Percentiles rank a stretch among this genome's conserved stretches.
Conservation (phyloP, 208 protist genomes). For the Acanthamoeba castellanii region DNA sequence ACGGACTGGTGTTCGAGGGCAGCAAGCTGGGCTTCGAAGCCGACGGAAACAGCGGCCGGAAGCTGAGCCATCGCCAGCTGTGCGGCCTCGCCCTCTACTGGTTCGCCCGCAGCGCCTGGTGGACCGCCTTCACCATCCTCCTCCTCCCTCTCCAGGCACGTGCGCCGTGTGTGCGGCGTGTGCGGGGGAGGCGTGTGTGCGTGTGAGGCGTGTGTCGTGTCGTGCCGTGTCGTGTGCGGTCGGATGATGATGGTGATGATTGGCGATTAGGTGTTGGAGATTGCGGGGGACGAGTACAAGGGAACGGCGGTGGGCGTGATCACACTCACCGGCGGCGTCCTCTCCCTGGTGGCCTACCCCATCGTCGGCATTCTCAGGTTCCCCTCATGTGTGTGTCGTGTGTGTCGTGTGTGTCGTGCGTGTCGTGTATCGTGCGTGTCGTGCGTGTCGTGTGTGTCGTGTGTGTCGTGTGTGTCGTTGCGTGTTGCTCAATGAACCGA, state of each 20-base stretch:
- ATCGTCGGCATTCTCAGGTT: conserved; percentile 54
- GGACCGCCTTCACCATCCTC: conserved; percentile 10
- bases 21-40: neutral
- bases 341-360: conserved; percentile 1
- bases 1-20: neutral
- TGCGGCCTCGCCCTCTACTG: conserved; percentile 10
- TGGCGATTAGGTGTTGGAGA: neutral
- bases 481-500: too few species aligned
- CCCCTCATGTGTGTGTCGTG: too few species aligned
- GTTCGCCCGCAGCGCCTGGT: conserved; percentile 30
- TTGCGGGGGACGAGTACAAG: conserved; percentile 17
- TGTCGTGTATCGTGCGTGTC: too few species aligned
- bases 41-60: neutral
- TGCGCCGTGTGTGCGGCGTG: neutral
- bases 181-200: too few species aligned
- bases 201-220: too few species aligned
- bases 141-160: neutral
- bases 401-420: neutral
- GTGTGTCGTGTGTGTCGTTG: too few species aligned
- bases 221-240: too few species aligned
- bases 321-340: neutral
- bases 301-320: conserved; percentile 17
- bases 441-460: too few species aligned
- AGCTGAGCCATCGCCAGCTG: neutral
- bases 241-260: too few species aligned